phyloP scores from a whole-genome alignment of 345 rosid species.

The Garcia nutans region DNA sequence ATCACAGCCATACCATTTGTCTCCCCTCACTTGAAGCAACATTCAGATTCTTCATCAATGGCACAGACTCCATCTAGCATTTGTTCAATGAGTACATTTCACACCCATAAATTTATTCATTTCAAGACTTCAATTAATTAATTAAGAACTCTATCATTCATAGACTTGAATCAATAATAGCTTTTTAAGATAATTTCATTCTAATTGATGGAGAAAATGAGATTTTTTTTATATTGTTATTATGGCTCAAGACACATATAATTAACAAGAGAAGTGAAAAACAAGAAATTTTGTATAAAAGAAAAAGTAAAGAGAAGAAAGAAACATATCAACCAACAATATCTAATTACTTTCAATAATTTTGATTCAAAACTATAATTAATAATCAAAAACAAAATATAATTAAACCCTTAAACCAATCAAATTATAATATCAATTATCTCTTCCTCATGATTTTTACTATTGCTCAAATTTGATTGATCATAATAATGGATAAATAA shows the following conservation, averaged over 20 bases:
- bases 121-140: too few species aligned
- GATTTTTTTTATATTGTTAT: too few species aligned
- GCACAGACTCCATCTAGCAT: conserved; percentile 28
- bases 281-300: conserved; percentile 13
- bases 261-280: conserved; percentile 12
- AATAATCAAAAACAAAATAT: not conserved
- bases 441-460: conserved; percentile 17
- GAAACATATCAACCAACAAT: conserved; percentile 34
- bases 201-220: not conserved
- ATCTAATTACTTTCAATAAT: conserved; percentile 16
- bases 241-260: not conserved
- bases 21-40: conserved; percentile 28
- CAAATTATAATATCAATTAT: conserved; percentile 10
- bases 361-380: conserved; percentile 8
- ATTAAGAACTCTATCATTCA: not conserved
- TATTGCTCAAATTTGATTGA: conserved; percentile 25
- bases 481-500: conserved; percentile 29
- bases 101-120: not conserved
- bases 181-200: too few species aligned
- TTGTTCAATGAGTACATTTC: not conserved
- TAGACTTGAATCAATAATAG: not conserved
- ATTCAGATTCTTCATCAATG: conserved; percentile 26
- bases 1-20: conserved; percentile 29
- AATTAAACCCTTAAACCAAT: conserved; percentile 11
- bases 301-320: conserved; percentile 19